A percentile compares a stretch with the other conserved stretches of the same genome.
These are phyloP conservation scores for Ilyonectria robusta DNA, from an alignment of 2,329 filamentous ascomycete genomes.

Conservation along the genomic window DNA sequence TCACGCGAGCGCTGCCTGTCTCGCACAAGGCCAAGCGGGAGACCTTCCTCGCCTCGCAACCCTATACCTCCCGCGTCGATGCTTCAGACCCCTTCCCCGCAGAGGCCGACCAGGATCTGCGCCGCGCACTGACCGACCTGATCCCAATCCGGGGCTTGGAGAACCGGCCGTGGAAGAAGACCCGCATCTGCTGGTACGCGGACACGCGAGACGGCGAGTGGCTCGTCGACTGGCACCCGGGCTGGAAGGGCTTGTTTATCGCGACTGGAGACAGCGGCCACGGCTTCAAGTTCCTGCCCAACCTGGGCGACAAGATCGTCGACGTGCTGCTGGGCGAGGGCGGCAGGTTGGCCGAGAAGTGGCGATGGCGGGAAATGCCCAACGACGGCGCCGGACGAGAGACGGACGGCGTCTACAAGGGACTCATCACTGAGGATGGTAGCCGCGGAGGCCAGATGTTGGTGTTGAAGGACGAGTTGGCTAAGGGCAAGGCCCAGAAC, in stretches of 20 bases:
- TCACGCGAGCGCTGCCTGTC: conserved; percentile 52
- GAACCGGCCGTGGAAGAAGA: conserved; percentile 72
- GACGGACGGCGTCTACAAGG: conserved; percentile 54
- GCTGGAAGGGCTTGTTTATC: conserved; percentile 70
- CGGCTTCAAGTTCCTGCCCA: conserved; percentile 78
- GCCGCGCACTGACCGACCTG: conserved; percentile 71
- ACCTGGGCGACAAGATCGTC: conserved; percentile 73
- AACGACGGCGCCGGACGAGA: conserved; percentile 52
- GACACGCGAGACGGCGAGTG: conserved; percentile 82
- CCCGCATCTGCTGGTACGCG: conserved; percentile 82
- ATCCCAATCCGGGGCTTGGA: conserved; percentile 70
- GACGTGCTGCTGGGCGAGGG: conserved; percentile 66
- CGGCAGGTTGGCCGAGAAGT: conserved; percentile 68
- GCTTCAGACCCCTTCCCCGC: conserved; percentile 65
- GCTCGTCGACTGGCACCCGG: conserved; percentile 78
- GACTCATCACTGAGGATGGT: conserved; percentile 66
- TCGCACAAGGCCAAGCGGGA: conserved; percentile 45
- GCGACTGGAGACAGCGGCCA: conserved; percentile 76
- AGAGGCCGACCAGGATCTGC: conserved; percentile 74
- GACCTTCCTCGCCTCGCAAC: conserved; percentile 54
- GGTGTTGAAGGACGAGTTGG: conserved; percentile 61
- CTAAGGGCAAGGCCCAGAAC: conserved; percentile 43
- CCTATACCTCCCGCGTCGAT: conserved; percentile 55
- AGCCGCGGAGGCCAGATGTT: conserved; percentile 64
- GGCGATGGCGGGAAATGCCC: conserved; percentile 74